Evolutionary conservation across 2,329 filamentous ascomycete species (phyloP), one percentile per base, ranked within the genome.

Genomic region (Aspergillus flavus): DNA sequence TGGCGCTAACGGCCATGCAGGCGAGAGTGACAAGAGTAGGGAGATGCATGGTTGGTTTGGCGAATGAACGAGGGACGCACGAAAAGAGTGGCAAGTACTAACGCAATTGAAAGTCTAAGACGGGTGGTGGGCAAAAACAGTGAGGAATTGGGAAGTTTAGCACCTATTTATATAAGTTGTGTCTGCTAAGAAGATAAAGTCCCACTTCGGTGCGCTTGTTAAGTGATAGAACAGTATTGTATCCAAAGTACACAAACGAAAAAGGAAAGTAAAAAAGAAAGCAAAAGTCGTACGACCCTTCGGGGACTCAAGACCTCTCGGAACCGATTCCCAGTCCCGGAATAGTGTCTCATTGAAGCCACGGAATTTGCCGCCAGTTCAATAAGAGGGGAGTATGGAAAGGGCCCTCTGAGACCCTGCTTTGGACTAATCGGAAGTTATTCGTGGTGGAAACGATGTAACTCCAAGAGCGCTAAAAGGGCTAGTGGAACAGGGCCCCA

Each of bases 1-100:
- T 12, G 23, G 56, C 28, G 12, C 63, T 61, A 19, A 53, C 53
- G 6, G 59, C 30, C 34, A 68, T n/a, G 34, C 56, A 59, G 58
- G 36, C 26, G 19, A 59, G 39, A 26, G 46, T 34, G 6, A 52
- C 11, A 16, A 59, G 34, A 19, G 14, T 54, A 14, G 46, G 14
- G 7, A 59, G 21, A 26, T 43, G 58, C 58, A 59, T 59, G 46
- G 14, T 52, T 52, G 14, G 34, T 21, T 28, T 23, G 39, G 32
- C 45, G 21, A 59, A 36, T 41, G 23, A 58, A 41, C n/a, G 36
- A 41, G 21, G 39, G n/a, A 21, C 5, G 19, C 21, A 23, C 19
- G 28, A 43, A 52, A 59, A 11, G 45, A 59, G n/a, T 21, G 57
- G 32, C 48, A n/a, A 23, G 4, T 52, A 12, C 16, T n/a, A 23